These are phyloP conservation scores for Anisodus acutangulus DNA, from an alignment of 257 asterid genomes.

Conservation along the genomic window DNA sequence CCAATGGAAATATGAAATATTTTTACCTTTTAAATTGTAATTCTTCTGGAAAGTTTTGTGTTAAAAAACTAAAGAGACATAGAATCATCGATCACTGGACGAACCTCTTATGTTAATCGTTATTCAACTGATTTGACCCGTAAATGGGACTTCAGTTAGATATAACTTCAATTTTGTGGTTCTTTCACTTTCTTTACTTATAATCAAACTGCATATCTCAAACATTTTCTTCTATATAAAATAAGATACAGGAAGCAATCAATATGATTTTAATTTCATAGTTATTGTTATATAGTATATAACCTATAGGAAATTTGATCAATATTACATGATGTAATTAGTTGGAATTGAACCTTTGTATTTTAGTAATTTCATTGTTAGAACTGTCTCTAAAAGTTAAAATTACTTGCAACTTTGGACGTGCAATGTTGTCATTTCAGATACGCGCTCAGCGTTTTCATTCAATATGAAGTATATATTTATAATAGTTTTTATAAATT, in stretches of 20 bases:
- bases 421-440: no score
- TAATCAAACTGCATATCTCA: neutral
- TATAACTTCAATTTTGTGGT: neutral
- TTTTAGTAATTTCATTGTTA: no score
- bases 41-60: neutral
- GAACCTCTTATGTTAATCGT: neutral
- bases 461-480: no score
- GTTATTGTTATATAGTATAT: no score
- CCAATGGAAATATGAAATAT: neutral
- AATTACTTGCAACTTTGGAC: no score
- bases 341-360: no score
- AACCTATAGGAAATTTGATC: no score
- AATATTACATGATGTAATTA: no score
- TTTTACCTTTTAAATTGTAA: neutral
- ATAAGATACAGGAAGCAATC: neutral
- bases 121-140: neutral
- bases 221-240: neutral
- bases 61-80: neutral
- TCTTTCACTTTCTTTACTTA: neutral
- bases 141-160: neutral
- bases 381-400: no score
- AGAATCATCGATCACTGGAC: neutral
- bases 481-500: no score
- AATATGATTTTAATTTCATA: no score
- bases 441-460: no score